Conservation (phyloP, 179 eudicot genomes). For the Beta macrorhiza region DNA sequence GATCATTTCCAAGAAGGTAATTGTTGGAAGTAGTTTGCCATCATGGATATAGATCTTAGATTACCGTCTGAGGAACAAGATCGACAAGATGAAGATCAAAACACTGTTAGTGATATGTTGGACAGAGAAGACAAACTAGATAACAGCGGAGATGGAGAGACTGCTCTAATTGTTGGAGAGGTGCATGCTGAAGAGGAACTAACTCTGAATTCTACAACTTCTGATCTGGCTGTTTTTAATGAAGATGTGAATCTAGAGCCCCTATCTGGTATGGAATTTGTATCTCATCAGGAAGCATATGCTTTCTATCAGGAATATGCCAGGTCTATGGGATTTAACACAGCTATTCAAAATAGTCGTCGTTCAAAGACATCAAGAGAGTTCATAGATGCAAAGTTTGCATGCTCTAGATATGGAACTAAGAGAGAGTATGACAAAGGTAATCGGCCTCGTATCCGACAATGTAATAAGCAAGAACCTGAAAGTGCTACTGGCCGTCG, state of each 20-base stretch:
- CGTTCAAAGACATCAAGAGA: conserved; percentile 91
- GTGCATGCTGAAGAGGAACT: conserved; percentile 48
- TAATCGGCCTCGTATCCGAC: conserved; percentile 65
- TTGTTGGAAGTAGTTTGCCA: conserved; percentile 20
- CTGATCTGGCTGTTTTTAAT: conserved; percentile 48
- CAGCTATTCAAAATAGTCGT: conserved; percentile 91
- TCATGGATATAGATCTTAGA: conserved; percentile 87
- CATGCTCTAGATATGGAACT: conserved; percentile 96
- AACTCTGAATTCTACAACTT: conserved; percentile 43
- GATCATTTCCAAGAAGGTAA: conserved; percentile 17
- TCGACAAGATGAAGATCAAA: conserved; percentile 62
- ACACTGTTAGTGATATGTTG: conserved; percentile 48
- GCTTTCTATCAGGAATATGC: conserved; percentile 96
- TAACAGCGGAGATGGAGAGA: conserved; percentile 39
- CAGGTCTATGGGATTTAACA: conserved; percentile 86
- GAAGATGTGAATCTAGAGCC: conserved; percentile 83
- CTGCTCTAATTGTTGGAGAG: conserved; percentile 38
- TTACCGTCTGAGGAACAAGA: conserved; percentile 81
- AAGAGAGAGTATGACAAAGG: conserved; percentile 85
- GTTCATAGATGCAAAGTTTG: conserved; percentile 94
- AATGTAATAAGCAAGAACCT: conserved; percentile 53
- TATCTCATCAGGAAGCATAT: conserved; percentile 91
- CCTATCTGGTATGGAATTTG: conserved; percentile 89
- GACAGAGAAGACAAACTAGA: conserved; percentile 53
- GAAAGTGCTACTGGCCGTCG: conserved; percentile 56